phyloP scores from a whole-genome alignment of 2,329 filamentous ascomycete species.

The Rhynchosporium secalis region DNA sequence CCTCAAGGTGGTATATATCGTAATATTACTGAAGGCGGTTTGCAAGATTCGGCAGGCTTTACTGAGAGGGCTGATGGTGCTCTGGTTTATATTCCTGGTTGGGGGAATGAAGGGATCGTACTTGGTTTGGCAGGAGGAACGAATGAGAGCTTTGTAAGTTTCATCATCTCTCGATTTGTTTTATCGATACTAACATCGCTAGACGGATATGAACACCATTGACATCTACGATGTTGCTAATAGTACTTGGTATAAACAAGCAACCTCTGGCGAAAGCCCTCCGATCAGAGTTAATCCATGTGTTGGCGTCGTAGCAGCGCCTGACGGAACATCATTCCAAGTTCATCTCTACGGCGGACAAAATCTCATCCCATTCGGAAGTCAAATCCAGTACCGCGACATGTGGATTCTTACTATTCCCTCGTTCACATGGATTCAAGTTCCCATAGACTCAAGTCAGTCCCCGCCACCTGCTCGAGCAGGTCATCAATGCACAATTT shows the following conservation, averaged over 20 bases:
- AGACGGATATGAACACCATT: slow-evolving; percentile 65
- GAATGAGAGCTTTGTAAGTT: slow-evolving; percentile 63
- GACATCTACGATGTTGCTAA: slow-evolving; percentile 77
- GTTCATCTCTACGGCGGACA: slow-evolving; percentile 79
- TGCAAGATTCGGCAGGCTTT: slow-evolving; percentile 66
- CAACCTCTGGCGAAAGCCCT: slow-evolving; percentile 63
- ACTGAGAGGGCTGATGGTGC: slow-evolving; percentile 73
- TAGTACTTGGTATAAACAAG: slow-evolving; percentile 72
- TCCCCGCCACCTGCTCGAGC: slow-evolving; percentile 60
- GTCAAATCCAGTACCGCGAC: slow-evolving; percentile 63
- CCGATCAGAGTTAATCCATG: slow-evolving; percentile 71
- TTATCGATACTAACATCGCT: slow-evolving; percentile 6
- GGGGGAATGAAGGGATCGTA: slow-evolving; percentile 68
- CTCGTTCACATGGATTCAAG: slow-evolving; percentile 71
- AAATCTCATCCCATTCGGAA: slow-evolving; percentile 63
- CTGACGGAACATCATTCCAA: slow-evolving; percentile 73
- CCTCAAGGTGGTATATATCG: slow-evolving; percentile 64
- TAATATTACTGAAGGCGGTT: slow-evolving; percentile 71
- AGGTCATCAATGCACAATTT: slow-evolving; percentile 68
- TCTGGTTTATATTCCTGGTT: slow-evolving; percentile 72
- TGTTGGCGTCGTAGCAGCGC: slow-evolving; percentile 65
- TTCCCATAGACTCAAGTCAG: slow-evolving; percentile 52
- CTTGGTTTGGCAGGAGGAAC: slow-evolving; percentile 73
- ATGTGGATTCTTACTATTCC: slow-evolving; percentile 75
- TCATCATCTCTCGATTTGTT: neutral